Evolutionary conservation across 2,329 filamentous ascomycete species (phyloP).

Genomic region (Tolypocladium inflatum): DNA sequence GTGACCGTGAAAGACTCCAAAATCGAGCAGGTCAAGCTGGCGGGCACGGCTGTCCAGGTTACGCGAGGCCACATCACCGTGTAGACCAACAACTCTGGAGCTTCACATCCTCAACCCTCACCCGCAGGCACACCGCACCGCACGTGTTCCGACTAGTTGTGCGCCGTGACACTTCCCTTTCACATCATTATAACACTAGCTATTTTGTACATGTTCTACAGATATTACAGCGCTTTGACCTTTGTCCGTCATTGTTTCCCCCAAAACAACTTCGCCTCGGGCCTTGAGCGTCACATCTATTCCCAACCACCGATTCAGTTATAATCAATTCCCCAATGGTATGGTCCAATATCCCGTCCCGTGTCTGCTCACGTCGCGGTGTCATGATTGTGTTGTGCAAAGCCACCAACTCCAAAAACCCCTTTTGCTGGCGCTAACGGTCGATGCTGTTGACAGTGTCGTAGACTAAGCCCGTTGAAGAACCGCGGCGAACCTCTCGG

Average conservation of each 20-base stretch:
- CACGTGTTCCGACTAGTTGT: conserved; percentile 1
- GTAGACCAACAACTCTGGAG: not conserved
- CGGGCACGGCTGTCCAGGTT: conserved; percentile 23
- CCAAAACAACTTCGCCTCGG: conserved; percentile 11
- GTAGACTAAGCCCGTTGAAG: conserved; percentile 21
- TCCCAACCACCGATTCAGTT: conserved; percentile 3
- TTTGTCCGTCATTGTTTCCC: conserved; percentile 11
- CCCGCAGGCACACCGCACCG: not conserved
- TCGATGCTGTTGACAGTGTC: not conserved
- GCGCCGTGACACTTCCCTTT: conserved; percentile 9
- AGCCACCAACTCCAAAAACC: not conserved
- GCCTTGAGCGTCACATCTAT: conserved; percentile 6
- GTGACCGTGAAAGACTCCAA: conserved; percentile 22
- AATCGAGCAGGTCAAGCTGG: conserved; percentile 20
- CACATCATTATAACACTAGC: conserved; percentile 14
- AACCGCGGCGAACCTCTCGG: conserved; percentile 25
- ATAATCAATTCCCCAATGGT: not conserved
- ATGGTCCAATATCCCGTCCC: not conserved
- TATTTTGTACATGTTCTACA: conserved; percentile 26
- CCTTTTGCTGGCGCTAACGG: not conserved
- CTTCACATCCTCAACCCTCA: not conserved
- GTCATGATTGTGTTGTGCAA: not conserved
- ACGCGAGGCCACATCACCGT: conserved; percentile 21
- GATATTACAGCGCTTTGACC: conserved; percentile 20
- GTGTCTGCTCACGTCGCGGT: not conserved